Percentiles rank a stretch among this genome's conserved stretches.
Conservation (phyloP, 2,329 filamentous ascomycete species). For the Clarireedia paspali region DNA sequence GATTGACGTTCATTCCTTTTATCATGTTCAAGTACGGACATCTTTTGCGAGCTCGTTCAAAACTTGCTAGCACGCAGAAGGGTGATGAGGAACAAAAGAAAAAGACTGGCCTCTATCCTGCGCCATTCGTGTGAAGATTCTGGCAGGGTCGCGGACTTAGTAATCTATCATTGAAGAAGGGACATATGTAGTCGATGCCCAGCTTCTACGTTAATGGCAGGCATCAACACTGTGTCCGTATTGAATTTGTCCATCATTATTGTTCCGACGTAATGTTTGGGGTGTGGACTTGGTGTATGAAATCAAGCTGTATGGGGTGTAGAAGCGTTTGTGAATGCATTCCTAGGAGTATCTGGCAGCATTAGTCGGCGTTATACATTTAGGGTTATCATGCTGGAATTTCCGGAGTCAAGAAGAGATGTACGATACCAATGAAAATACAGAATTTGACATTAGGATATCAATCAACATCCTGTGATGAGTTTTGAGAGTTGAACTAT, state of each 20-base stretch:
- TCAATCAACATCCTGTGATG: too few species aligned
- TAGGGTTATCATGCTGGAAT: too few species aligned
- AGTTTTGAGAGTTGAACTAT: too few species aligned
- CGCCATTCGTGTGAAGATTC: background rate
- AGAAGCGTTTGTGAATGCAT: background rate
- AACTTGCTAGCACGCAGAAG: slow-evolving; percentile 35
- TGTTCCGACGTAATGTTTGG: too few species aligned
- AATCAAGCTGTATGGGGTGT: too few species aligned
- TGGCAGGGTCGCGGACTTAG: background rate
- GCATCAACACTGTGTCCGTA: too few species aligned
- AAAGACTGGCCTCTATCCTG: background rate
- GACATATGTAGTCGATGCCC: too few species aligned
- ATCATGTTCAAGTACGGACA: slow-evolving; percentile 8
- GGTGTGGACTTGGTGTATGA: too few species aligned
- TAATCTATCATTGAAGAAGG: background rate
- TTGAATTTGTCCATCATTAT: too few species aligned
- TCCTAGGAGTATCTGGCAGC: background rate
- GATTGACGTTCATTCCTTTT: slow-evolving; percentile 4
- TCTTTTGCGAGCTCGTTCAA: slow-evolving; percentile 34
- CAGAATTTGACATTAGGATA: background rate
- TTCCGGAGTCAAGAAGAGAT: background rate
- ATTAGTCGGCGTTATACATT: too few species aligned
- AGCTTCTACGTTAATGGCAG: too few species aligned
- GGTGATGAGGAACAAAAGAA: background rate
- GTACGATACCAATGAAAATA: background rate